Conservation (phyloP, 2,329 filamentous ascomycete genomes). For the Colletotrichum sp. region DNA sequence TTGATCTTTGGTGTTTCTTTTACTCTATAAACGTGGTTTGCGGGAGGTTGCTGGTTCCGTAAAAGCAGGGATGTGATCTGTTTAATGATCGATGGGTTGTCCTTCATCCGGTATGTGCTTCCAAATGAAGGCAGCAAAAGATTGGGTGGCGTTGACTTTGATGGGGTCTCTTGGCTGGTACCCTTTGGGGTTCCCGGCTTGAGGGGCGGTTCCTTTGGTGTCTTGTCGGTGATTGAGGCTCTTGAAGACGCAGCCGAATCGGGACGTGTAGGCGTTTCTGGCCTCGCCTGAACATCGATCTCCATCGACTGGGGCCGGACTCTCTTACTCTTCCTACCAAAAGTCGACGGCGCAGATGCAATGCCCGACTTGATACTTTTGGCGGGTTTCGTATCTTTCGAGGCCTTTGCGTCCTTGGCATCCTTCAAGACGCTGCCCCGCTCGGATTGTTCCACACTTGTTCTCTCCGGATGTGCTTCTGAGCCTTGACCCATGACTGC, state of each 20-base stretch:
- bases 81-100: conserved; percentile 73
- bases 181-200: conserved; percentile 15
- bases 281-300: conserved; percentile 40
- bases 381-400: conserved; percentile 22
- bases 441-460: conserved; percentile 45
- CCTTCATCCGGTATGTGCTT: conserved; percentile 70
- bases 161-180: conserved; percentile 39
- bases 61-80: conserved; percentile 66
- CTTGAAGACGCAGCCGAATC: conserved; percentile 31
- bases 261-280: conserved; percentile 35
- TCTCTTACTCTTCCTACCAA: conserved; percentile 48
- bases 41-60: conserved; percentile 58
- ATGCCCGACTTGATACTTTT: conserved; percentile 27
- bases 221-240: conserved; percentile 27
- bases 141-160: conserved; percentile 57
- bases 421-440: conserved; percentile 37
- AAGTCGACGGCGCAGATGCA: conserved; percentile 26
- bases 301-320: conserved; percentile 53
- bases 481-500: conserved; percentile 63
- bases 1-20: conserved; percentile 75
- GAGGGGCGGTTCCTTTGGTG: not conserved
- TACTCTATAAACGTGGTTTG: conserved; percentile 74
- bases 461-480: conserved; percentile 57
- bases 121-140: conserved; percentile 73
- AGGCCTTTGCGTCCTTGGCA: conserved; percentile 16